Evolutionary conservation across 345 rosid species (phyloP), one percentile per base, ranked within the genome.

Genomic region (Erodium maritimum): DNA sequence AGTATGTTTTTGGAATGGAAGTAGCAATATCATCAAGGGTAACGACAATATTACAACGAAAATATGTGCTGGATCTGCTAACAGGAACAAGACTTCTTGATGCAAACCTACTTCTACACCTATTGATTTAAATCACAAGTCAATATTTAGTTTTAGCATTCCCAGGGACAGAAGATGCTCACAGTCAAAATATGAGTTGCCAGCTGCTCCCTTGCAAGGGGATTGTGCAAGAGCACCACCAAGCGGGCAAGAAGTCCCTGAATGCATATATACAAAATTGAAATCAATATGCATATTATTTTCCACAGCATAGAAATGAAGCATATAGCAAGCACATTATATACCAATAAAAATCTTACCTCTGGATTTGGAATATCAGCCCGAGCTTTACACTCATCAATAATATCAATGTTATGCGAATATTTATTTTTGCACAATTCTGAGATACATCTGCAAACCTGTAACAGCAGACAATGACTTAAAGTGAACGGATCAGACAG

Each of bases 391-490:
- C 84, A 88, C 70, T 91, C 98, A 56, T 68, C 71, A 50, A 91
- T 71, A 85, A 91, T 80, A 33, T 71, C 75, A 75, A 69, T 77
- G 56, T 63, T 76, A 72, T 73, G 60, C 56, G 83, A 75, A 67
- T 77, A 71, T 80, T 86, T 75, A 64, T 78, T 83, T 63, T 82
- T 80, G 62, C 79, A 86, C 65, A 91, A 67, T 77, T 91, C 98
- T 53, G 96, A 78, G 62, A 91, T 91, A 76, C 98, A 91, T 82
- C 98, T 76, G 74, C 98, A 91, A 63, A 91, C 90, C 98, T 91
- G 80, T 65, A 48, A 70, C 21, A 63, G 71, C 55, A 60, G 55
- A 45, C 45, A 42, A 29, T 24, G 51, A 56, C 8, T 8, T 2
- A 52, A 5, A 18, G 29, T 11, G n/a, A n/a, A 3, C 62, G 23